phyloP scores from a whole-genome alignment of 192 early-diverging fungal species.

The Chytriomyces sp. region DNA sequence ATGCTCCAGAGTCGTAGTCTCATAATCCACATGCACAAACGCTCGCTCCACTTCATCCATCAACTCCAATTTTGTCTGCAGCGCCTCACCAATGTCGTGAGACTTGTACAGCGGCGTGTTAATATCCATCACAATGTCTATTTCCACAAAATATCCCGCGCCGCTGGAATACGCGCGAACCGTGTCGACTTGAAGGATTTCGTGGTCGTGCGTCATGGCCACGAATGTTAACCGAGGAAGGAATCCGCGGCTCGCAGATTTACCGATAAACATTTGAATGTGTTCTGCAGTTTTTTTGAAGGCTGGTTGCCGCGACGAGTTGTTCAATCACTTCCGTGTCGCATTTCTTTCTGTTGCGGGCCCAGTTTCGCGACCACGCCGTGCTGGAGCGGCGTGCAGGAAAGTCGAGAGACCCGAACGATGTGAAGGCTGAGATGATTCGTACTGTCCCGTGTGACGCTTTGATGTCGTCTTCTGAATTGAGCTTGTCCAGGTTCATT shows the following conservation, averaged over 20 bases:
- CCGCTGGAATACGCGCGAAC: conserved; percentile 87
- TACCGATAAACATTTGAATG: conserved; percentile 71
- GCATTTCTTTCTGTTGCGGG: too few relatives aligned
- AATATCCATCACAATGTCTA: conserved; percentile 93
- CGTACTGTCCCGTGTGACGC: too few relatives aligned
- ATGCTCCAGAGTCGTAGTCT: conserved; percentile 47
- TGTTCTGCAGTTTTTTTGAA: too few relatives aligned
- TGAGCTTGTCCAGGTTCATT: too few relatives aligned
- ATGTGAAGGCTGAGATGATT: too few relatives aligned
- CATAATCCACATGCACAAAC: conserved; percentile 96
- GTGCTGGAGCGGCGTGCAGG: too few relatives aligned
- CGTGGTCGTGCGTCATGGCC: conserved; percentile 48
- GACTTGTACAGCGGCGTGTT: conserved; percentile 76
- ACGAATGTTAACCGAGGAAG: conserved; percentile 87
- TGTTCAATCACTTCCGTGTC: too few relatives aligned
- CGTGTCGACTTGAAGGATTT: conserved; percentile 54
- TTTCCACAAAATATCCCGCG: conserved; percentile 88
- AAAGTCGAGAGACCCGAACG: too few relatives aligned
- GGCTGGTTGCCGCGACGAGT: too few relatives aligned
- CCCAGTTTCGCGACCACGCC: too few relatives aligned
- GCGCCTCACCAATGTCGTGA: conserved; percentile 90
- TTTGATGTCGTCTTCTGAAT: too few relatives aligned
- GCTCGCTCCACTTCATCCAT: conserved; percentile 87
- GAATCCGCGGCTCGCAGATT: conserved; percentile 78
- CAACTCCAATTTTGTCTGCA: conserved; percentile 89